Base-by-base conservation (phyloP, 305 asterid species). In the Andrographis paniculata region DNA sequence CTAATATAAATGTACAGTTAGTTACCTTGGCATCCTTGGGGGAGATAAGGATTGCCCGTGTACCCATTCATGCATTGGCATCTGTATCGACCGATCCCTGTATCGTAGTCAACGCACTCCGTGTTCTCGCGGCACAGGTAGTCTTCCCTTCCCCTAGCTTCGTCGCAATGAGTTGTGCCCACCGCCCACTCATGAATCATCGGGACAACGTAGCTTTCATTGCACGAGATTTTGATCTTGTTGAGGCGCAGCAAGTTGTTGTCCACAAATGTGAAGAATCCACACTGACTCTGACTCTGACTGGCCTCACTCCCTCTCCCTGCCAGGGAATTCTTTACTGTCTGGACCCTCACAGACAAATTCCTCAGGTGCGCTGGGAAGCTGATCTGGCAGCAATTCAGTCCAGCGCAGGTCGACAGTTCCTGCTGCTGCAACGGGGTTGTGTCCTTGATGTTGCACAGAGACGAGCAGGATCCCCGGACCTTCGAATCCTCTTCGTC, bases 381-480 rank as follows among this genome's bases (percentile, higher is more conserved):
- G 23, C 33, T 38, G 14, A 56, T 60, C n/a, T 58, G 55, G 60
- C 79, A 68, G 61, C 79, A 72, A 36, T 59, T 48, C 20, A 63
- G 18, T 38, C 62, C 65, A 13, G 63, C 64, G 21, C 66, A 61
- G 10, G 66, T 10, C 6, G 56, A 43, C 36, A 50, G 20, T 45
- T 11, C 23, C 38, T 33, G 38, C 38, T 13, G 11, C 38, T 33
- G 11, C 38, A 14, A 9, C 27, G 7, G 47, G 22, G 17, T 20
- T 22, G 36, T 33, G 13, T 58, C 70, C 1, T 27, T 35, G 0
- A 42, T 54, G 45, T 9, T 56, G 53, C 73, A 73, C 15, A 28
- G 52, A 3, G 79, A 51, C 12, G 68, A 67, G 28, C 79, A 68
- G 18, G 40, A 40, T 18, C 53, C 60, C 16, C 36, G 14, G 17